A percentile compares a stretch with the other conserved stretches of the same genome.
Evolutionary conservation across 257 asterid species (phyloP).

Genomic region (Fraxinus cuspidata): DNA sequence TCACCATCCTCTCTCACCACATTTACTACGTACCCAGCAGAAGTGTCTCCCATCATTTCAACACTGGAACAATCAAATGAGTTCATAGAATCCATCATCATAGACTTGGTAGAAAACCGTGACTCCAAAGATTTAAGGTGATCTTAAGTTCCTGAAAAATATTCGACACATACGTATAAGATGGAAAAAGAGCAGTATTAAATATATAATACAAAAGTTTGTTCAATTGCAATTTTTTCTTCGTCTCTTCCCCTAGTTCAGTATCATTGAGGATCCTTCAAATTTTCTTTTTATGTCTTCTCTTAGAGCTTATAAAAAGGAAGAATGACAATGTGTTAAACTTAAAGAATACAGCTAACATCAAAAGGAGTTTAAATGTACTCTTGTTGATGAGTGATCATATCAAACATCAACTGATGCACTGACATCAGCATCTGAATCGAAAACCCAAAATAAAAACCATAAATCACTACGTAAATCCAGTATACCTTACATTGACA

Average conservation of each 20-base stretch:
- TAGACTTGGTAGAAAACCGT: constrained; percentile 64
- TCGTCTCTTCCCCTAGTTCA: constrained; percentile 95
- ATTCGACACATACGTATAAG: constrained; percentile 6
- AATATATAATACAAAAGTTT: constrained; percentile 27
- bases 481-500: constrained; percentile 49
- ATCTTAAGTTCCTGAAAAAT: constrained; percentile 85
- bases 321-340: constrained; percentile 18
- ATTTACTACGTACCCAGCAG: constrained; percentile 81
- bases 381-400: not conserved
- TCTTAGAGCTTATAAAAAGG: constrained; percentile 52
- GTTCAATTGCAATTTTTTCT: constrained; percentile 95
- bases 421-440: not conserved
- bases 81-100: constrained; percentile 46
- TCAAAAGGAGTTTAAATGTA: not conserved
- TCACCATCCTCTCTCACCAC: constrained; percentile 97
- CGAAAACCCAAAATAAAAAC: constrained; percentile 13
- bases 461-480: constrained; percentile 16
- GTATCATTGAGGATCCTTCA: constrained; percentile 94
- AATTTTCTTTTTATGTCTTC: constrained; percentile 81
- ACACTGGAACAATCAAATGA: constrained; percentile 56
- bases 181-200: constrained; percentile 13
- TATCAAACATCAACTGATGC: not conserved
- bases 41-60: constrained; percentile 74
- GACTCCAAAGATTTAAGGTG: constrained; percentile 94
- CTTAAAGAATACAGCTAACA: constrained; percentile 8